phyloP scores from a whole-genome alignment of 108 stramenopile species.

The Cyclostephanos invisitatus region DNA sequence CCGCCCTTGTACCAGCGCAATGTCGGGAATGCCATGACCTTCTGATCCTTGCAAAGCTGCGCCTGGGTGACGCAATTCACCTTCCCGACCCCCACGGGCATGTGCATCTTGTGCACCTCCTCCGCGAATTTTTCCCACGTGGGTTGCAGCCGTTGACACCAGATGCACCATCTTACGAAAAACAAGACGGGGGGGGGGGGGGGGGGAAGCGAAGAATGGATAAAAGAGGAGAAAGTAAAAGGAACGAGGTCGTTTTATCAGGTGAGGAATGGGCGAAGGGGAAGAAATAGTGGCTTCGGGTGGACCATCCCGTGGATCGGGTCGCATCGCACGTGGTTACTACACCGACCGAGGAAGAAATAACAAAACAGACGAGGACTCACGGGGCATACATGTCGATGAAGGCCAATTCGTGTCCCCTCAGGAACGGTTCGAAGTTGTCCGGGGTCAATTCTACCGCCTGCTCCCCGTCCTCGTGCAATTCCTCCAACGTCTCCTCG shows the following conservation, averaged over 20 bases:
- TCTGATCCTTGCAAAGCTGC: slow-evolving; percentile 81
- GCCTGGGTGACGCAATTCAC: slow-evolving; percentile 90
- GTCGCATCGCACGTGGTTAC: neutral
- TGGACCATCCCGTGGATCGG: neutral
- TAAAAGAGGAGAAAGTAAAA: no score
- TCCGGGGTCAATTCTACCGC: slow-evolving; percentile 62
- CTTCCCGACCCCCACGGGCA: slow-evolving; percentile 86
- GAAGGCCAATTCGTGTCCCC: slow-evolving; percentile 81
- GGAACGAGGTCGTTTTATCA: no score
- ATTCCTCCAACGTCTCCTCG: slow-evolving; percentile 75
- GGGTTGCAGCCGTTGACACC: slow-evolving; percentile 96
- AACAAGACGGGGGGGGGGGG: neutral
- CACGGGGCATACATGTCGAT: slow-evolving; percentile 94
- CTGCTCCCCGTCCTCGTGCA: slow-evolving; percentile 78
- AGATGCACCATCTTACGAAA: slow-evolving; percentile 63
- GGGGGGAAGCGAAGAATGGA: no score
- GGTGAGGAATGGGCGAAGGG: neutral
- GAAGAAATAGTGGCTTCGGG: neutral
- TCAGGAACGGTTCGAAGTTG: slow-evolving; percentile 63
- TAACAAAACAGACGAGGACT: no score
- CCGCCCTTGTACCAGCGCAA: slow-evolving; percentile 87
- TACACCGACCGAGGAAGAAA: no score
- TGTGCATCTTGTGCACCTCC: slow-evolving; percentile 60
- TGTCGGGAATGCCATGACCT: slow-evolving; percentile 95
- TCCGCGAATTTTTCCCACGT: slow-evolving; percentile 95